Evolutionary conservation across 2,329 filamentous ascomycete genomes (phyloP), one percentile per base, ranked within the genome.

Genomic region (Aspergillus fijiensis): DNA sequence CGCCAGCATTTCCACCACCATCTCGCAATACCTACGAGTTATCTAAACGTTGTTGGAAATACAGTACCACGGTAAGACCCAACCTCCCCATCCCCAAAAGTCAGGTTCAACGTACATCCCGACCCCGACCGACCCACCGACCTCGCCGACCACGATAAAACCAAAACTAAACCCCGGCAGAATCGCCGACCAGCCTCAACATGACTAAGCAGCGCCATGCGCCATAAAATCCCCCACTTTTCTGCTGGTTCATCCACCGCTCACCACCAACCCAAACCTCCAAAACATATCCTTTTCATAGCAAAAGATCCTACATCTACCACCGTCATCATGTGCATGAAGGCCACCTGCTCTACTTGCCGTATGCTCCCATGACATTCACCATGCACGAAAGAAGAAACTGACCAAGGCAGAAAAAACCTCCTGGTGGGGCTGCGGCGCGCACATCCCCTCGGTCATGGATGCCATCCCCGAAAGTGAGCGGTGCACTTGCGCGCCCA

Each of bases 401-500:
- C 19, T 14, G 12, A 12, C n/a, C 11, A 19, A 39, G 5, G n/a
- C 49, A 86, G 86, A 81, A 61, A 87, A 87, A 70, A 74, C 77
- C 47, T 83, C 85, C 58, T 90, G 87, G 87, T 85, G 80, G 77
- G 87, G 87, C 62, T 89, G 87, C 74, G 87, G 87, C 63, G 79
- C 67, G 62, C 85, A 90, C 76, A 78, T 89, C 65, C 77, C 84
- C 12, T 73, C 73, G 16, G 87, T 91, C 67, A 84, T 91, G 79
- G 84, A 87, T 72, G 69, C 73, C 27, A 73, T 90, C 49, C 81
- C 86, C 4, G 76, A 80, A 39, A 74, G 79, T 5, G 80, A 90
- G 47, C 84, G 87, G 76, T 92, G 89, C 79, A 79, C 78, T 25
- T 92, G 89, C 72, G 79, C 82, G 67, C 88, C 88, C 29, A 84